Evolutionary conservation across 2,329 filamentous ascomycete species (phyloP), one percentile per base, ranked within the genome.

Genomic region (Sporothrix globosa): DNA sequence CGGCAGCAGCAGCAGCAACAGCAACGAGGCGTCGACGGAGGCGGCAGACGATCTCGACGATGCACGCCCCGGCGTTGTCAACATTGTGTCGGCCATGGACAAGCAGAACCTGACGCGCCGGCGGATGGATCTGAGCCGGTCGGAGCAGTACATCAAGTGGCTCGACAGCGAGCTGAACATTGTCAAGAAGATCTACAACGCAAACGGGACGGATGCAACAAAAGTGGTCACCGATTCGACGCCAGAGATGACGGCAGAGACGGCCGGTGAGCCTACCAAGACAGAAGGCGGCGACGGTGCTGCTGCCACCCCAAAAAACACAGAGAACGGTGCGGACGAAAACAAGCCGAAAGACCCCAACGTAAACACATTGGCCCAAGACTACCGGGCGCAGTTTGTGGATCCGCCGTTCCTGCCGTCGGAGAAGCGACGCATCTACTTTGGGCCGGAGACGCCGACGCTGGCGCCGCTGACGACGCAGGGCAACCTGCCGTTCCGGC

Each of bases 391-490:
- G 9, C 85, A 86, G 71, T 98, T 91, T 78, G 85, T 88, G n/a
- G 94, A 98, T 72, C 90, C 93, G 30, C 95, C 95, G 0, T 90
- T 97, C 77, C 88, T 91, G 77, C 90, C 96, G 1, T 97, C 95
- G 0, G 96, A 99, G 82, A 99, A 99, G 83, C 88, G 96, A 71
- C 89, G 90, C 67, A 85, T 99, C 70, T 98, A 99, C 81, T 98
- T 98, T 80, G 94, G 94, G 6, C 88, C 90, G 0, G 95, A 98
- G 79, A 99, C 96, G 1, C 96, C 96, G 0, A 88, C 94, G 13
- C 84, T 99, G n/a, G 96, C 96, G 4, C 96, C 96, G 48, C 85
- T 99, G 65, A 99, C 96, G 1, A 99, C 96, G 0, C 96, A 98
- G 81, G 96, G 96, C 60, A 99, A 99, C 76, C 85, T 98, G 63